Conservation (phyloP, 2,329 filamentous ascomycete genomes). For the Xylaria sp. region DNA sequence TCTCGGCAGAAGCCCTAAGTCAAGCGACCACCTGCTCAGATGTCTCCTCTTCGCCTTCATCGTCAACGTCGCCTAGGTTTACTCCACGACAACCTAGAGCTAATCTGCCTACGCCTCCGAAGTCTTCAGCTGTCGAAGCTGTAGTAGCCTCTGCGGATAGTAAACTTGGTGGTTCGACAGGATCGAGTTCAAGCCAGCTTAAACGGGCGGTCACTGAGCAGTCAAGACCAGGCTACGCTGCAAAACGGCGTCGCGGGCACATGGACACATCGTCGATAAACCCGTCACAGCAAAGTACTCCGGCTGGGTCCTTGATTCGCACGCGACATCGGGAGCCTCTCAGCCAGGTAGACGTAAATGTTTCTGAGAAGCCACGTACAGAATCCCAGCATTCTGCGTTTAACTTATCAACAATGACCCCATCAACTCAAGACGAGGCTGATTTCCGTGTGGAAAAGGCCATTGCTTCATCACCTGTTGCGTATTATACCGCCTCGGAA, state of each 20-base stretch:
- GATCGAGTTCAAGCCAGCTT: neutral
- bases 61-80: conserved; percentile 18
- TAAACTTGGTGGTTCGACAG: neutral
- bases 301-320: neutral
- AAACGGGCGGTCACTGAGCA: conserved; percentile 29
- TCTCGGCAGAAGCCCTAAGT: conserved; percentile 56
- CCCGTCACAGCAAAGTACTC: conserved; percentile 22
- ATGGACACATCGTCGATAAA: neutral
- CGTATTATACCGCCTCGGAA: conserved; percentile 31
- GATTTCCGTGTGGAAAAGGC: neutral
- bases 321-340: conserved; percentile 32
- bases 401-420: neutral
- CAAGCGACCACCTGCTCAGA: conserved; percentile 56
- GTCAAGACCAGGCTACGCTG: neutral
- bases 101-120: conserved; percentile 18
- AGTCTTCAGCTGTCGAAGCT: conserved; percentile 25
- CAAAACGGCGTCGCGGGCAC: conserved; percentile 21
- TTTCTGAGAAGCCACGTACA: conserved; percentile 9
- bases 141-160: neutral
- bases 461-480: conserved; percentile 19
- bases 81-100: neutral
- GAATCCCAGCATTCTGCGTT: neutral
- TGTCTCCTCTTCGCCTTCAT: conserved; percentile 31
- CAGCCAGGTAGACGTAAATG: conserved; percentile 30
- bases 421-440: conserved; percentile 2